Evolutionary conservation across 2,329 filamentous ascomycete species (phyloP), one percentile per base, ranked within the genome.

Genomic region (Neofusicoccum ribis): DNA sequence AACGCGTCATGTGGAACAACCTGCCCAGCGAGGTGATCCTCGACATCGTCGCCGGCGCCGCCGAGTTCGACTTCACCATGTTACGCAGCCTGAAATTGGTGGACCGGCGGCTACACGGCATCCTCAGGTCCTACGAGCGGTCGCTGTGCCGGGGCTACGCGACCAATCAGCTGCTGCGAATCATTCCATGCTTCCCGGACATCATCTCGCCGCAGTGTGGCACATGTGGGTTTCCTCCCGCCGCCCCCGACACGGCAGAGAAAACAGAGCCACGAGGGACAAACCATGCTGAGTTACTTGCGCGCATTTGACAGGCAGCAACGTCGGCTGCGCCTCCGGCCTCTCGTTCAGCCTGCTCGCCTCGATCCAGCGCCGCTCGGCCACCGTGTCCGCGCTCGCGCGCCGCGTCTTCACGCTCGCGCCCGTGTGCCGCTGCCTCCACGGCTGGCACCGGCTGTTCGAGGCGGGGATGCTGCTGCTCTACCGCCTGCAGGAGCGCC

Each of bases 101-200:
- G 15, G 46, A 65, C 27, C 56, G 37, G n/a, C 54, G 63, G 14
- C 37, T 51, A n/a, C 17, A 52, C 44, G 6, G 7, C n/a, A 54
- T 61, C 7, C 44, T 65, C 44, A 43, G 20, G n/a, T 17, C 54
- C 9, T 65, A 60, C n/a, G 63, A 65, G 31, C 54, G 46, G 37
- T 60, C 52, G 20, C 23, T 61, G n/a, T 60, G 54, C 46, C 36
- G 17, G n/a, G 44, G 46, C 11, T 60, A 60, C 37, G 63, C 46
- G 1, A 17, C 46, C 27, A 60, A 60, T 6, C 63, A 65, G 47
- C 49, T 65, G 12, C 54, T 39, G 3, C 11, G 11, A 14, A 37
- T 43, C 27, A 46, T 65, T 17, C 54, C 56, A 15, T 41, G 27
- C 46, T 65, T 60, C 44, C 63, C 63, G 17, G 63, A 65, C 27